phyloP scores from a whole-genome alignment of 768 basidiomycete genomes.

The Mycena vitilis region DNA sequence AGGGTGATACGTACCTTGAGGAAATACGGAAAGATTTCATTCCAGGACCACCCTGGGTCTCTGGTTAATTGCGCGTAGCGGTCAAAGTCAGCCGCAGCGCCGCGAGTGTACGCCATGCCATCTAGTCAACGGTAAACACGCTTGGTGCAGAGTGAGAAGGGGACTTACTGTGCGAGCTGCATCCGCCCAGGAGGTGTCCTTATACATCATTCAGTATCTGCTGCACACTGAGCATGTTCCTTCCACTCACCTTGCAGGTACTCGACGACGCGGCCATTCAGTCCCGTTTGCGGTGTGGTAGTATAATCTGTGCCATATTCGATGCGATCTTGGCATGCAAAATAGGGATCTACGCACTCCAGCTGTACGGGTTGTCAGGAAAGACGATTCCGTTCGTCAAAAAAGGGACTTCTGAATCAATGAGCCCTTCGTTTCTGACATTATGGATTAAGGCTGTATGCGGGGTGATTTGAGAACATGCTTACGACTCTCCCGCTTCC shows the following conservation, averaged over 20 bases:
- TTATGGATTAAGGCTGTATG: neutral
- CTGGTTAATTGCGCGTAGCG: slow-evolving; percentile 41
- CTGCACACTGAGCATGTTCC: neutral
- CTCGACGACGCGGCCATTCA: slow-evolving; percentile 2
- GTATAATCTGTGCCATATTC: slow-evolving; percentile 14
- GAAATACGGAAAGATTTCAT: slow-evolving; percentile 41
- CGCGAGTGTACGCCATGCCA: slow-evolving; percentile 40
- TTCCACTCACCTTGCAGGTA: slow-evolving; percentile 13
- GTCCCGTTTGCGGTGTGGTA: slow-evolving; percentile 22
- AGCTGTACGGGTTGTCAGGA: slow-evolving; percentile 15
- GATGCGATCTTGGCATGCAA: neutral
- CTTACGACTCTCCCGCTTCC: slow-evolving; percentile 21
- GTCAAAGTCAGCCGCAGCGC: slow-evolving; percentile 44
- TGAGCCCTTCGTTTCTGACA: slow-evolving; percentile 4
- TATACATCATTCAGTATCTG: slow-evolving; percentile 7
- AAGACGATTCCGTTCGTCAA: neutral
- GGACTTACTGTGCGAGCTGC: slow-evolving; percentile 19
- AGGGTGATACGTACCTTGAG: slow-evolving; percentile 34
- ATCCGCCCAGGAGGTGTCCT: slow-evolving; percentile 18
- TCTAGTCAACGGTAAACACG: too few relatives aligned
- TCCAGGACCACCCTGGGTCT: slow-evolving; percentile 47
- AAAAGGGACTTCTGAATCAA: slow-evolving; percentile 16
- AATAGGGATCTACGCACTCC: slow-evolving; percentile 21
- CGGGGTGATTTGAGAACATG: neutral
- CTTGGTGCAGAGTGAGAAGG: slow-evolving; percentile 1